Base-by-base conservation (phyloP, 2,329 filamentous ascomycete species). In the Apiospora rasikravindrae region DNA sequence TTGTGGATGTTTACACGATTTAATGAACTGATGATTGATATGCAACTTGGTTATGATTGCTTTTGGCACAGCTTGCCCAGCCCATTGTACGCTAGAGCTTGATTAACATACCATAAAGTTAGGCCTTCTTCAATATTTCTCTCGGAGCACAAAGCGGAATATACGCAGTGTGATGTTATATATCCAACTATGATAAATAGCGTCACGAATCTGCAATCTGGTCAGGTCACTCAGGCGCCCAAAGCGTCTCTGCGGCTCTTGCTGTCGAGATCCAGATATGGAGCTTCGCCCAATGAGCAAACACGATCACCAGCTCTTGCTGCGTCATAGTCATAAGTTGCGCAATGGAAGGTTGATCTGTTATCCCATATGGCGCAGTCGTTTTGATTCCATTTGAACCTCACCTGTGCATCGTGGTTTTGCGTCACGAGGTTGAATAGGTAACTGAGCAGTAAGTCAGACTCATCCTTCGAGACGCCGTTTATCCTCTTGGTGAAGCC, bases 341-440 rank as follows among this genome's bases (percentile, higher is more conserved):
- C 90, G 49, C 86, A 84, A 73, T 87, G 85, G 75, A 82, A 84
- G 14, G 82, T 86, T 42, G 81, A 85, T 69, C 86, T 81, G 76
- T 93, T 93, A 77, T 93, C 91, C 91, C 91, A 93, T 74, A 93
- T 90, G 1, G 89, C 88, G 5, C 86, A 77, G 75, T 89, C 87
- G 71, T 88, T 88, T 77, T 84, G 81, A 70, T 80, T 82, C 87
- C 87, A 89, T 70, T 83, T 82, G 76, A 86, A 89, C 4, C 88
- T 82, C 11, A 90, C 87, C 76, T 90, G 88, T 0, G 85, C 82
- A 75, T 90, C 88, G 73, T 90, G 88, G 76, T 90, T 90, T 76
- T 88, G 82, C 7, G 84, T 83, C 14, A 87, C 81, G 14, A 88
- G 76, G 72, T 84, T 83, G 74, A 86, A 84, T 61, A 87, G 82